Conservation (phyloP, 805 yeast genomes). For the Isabelozyma rhagii region DNA sequence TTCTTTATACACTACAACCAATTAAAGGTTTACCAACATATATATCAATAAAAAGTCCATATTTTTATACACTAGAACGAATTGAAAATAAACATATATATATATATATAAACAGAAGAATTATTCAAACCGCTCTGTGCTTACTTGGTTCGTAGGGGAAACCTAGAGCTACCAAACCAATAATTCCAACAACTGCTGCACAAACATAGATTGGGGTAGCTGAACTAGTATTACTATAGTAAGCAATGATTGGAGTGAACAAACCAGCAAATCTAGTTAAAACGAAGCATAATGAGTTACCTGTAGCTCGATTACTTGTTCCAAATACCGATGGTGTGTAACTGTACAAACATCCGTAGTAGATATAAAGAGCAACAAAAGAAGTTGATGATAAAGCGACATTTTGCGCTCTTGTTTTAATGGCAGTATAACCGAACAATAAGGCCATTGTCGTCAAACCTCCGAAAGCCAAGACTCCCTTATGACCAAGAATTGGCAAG, state of each 20-base stretch:
- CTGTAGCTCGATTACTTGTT: conserved; percentile 33
- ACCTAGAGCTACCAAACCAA: conserved; percentile 27
- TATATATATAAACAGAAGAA: background rate
- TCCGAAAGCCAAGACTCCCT: conserved; percentile 56
- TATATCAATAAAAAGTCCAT: too few relatives aligned
- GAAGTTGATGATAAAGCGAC: conserved; percentile 41
- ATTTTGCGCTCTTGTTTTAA: conserved; percentile 47
- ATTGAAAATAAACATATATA: too few relatives aligned
- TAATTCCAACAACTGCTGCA: conserved; percentile 30
- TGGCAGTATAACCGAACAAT: conserved; percentile 61
- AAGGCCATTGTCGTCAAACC: conserved; percentile 53
- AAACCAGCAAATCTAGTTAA: conserved; percentile 28
- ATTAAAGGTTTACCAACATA: too few relatives aligned
- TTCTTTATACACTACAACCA: too few relatives aligned
- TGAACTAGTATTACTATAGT: conserved; percentile 23
- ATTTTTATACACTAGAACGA: background rate
- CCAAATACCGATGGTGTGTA: conserved; percentile 37
- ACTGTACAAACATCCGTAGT: conserved; percentile 34
- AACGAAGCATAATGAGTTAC: conserved; percentile 30
- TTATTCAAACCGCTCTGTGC: conserved; percentile 20
- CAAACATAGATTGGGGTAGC: conserved; percentile 34
- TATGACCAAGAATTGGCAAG: conserved; percentile 43
- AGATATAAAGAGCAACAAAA: conserved; percentile 38
- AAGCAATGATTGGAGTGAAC: conserved; percentile 33
- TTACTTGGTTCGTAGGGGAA: conserved; percentile 35